A percentile compares a stretch with the other conserved stretches of the same genome.
Conservation (phyloP, 495 filamentous ascomycete genomes). For the Penicillium samsonianum region DNA sequence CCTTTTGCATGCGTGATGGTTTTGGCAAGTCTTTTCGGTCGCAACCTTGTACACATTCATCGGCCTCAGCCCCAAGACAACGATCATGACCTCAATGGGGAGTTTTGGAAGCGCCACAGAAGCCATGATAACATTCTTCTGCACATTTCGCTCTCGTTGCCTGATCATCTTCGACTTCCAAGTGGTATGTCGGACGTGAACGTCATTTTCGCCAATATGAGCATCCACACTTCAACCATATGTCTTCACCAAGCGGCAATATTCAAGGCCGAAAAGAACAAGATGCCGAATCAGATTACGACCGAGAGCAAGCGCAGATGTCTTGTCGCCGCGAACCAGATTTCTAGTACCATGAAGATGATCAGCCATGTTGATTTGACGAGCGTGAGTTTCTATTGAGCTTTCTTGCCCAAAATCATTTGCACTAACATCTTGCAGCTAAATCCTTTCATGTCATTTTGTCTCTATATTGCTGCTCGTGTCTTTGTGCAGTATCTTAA, state of each 20-base stretch:
- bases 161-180: conserved; percentile 80
- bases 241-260: conserved; percentile 98
- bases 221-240: conserved; percentile 93
- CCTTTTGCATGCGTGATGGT: conserved; percentile 80
- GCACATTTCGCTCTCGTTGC: conserved; percentile 81
- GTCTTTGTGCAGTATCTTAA: conserved; percentile 97
- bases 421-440: conserved; percentile 59
- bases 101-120: conserved; percentile 94
- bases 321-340: conserved; percentile 89
- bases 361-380: conserved; percentile 86
- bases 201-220: conserved; percentile 94
- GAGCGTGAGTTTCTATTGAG: conserved; percentile 57
- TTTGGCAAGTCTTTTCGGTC: conserved; percentile 85
- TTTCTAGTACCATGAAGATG: conserved; percentile 96
- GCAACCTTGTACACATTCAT: conserved; percentile 93
- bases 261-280: conserved; percentile 92
- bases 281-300: conserved; percentile 71
- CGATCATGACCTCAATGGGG: conserved; percentile 87
- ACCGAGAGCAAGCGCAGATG: conserved; percentile 90
- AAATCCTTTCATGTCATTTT: conserved; percentile 96
- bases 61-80: conserved; percentile 79
- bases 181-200: conserved; percentile 75
- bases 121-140: conserved; percentile 86
- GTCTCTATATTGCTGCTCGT: conserved; percentile 88
- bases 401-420: background rate